Base-by-base conservation (phyloP, 2,329 filamentous ascomycete genomes). In the Aspergillus cejpii region DNA sequence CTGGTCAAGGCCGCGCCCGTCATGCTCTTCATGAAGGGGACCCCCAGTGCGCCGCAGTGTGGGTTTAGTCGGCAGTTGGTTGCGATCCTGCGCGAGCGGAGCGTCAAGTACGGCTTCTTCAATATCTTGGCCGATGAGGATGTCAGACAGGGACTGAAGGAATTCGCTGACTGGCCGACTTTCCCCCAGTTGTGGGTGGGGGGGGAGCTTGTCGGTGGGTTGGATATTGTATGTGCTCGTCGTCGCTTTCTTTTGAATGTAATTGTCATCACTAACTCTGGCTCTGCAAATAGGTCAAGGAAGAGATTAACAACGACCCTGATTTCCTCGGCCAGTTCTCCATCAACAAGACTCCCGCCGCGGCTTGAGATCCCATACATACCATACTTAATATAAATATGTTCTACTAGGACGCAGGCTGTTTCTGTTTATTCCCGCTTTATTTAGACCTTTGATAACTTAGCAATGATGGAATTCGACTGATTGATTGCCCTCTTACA, bases 1-100 rank as follows among this genome's bases (percentile, higher is more conserved):
- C 77, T 98, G 27, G 91, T 97, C 55, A 94, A 91, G 73, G 92
- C 92, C 4, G 91, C 92, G 24, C 88, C 90, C 0, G 90, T 98
- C 24, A 98, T 98, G 92, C 75, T 98, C 21, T 98, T 98, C 70
- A 95, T 95, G 88, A 95, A 95, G 73, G 90, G 89, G n/a, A 94
- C 87, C 2, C 89, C 89, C 0, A 87, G 83, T 53, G 78, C 81
- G 24, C 89, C 89, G 1, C 86, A 94, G 68, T 95, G 90, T 61
- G 89, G 92, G 2, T 98, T 98, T 71, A 94, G 87, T 55, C 76
- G 91, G 55, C 89, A 96, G 71, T 73, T 95, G 36, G 92, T 98
- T 34, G 82, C 75, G 20, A 79, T 98, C 37, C 71, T 98, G 58
- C 80, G 92, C 41, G 91, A 97, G 70, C 84, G 88, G 63, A 85